Evolutionary conservation across 345 rosid genomes (phyloP).

Genomic region (Viola odorata): DNA sequence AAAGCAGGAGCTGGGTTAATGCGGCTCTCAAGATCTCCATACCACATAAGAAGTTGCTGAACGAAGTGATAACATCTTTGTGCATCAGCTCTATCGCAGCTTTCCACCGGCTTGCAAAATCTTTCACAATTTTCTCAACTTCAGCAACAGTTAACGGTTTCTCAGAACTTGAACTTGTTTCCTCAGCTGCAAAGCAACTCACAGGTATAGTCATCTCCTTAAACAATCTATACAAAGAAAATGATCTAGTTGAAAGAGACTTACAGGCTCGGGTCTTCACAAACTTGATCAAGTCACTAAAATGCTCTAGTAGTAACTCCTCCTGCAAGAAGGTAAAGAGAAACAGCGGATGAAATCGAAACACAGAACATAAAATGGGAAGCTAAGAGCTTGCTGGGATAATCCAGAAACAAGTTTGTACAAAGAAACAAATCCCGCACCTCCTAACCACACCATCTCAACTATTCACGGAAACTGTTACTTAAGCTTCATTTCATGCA

Average conservation of each 20-base stretch:
- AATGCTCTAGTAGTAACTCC: slow-evolving; percentile 86
- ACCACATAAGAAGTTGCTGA: slow-evolving; percentile 92
- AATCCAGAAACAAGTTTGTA: no score
- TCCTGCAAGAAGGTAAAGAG: slow-evolving; percentile 46
- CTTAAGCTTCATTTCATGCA: no score
- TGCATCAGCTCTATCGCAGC: slow-evolving; percentile 94
- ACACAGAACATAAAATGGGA: no score
- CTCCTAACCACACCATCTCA: no score
- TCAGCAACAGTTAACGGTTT: slow-evolving; percentile 62
- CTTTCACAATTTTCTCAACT: slow-evolving; percentile 81
- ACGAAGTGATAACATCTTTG: slow-evolving; percentile 96
- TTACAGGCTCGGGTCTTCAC: slow-evolving; percentile 87
- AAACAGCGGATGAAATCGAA: background rate
- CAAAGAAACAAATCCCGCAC: no score
- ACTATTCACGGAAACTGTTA: no score
- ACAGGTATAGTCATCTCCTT: background rate
- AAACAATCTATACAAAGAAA: background rate
- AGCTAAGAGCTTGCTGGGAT: no score
- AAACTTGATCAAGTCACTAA: slow-evolving; percentile 80
- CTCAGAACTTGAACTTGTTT: slow-evolving; percentile 54
- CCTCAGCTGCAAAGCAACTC: slow-evolving; percentile 56
- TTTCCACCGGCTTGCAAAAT: slow-evolving; percentile 88
- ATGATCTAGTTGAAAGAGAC: slow-evolving; percentile 16
- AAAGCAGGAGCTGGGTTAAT: slow-evolving; percentile 86
- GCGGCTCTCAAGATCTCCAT: slow-evolving; percentile 98